Conservation (phyloP, 108 stramenopile species). For the Skeletonema marinoi region DNA sequence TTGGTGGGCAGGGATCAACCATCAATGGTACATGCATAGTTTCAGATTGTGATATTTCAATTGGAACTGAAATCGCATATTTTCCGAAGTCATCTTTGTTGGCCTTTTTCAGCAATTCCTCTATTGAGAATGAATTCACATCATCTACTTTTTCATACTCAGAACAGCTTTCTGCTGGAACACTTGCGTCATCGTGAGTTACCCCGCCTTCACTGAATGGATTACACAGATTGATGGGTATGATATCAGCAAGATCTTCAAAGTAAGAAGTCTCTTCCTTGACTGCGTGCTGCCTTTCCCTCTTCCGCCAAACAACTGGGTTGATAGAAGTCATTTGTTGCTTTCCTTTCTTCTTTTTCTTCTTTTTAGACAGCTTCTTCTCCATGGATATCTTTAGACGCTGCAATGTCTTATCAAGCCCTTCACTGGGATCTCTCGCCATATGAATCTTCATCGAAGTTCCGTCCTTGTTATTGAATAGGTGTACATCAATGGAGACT, state of each 20-base stretch:
- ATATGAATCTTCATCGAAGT: constrained; percentile 26
- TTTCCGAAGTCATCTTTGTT: background rate
- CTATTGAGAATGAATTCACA: constrained; percentile 7
- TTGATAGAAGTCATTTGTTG: background rate
- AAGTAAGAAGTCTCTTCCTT: background rate
- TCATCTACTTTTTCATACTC: constrained; percentile 14
- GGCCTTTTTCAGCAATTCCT: constrained; percentile 19
- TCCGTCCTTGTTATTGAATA: background rate
- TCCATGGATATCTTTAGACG: constrained; percentile 34
- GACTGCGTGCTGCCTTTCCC: background rate
- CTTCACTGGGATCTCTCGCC: constrained; percentile 37
- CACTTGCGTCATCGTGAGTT: background rate
- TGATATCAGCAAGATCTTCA: background rate
- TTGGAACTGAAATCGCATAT: constrained; percentile 24
- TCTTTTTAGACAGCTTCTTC: constrained; percentile 29
- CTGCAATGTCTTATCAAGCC: constrained; percentile 11
- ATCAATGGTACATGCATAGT: constrained; percentile 24
- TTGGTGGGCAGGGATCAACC: constrained; percentile 60
- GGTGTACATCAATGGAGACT: background rate
- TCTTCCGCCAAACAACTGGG: background rate
- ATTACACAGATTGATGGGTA: constrained; percentile 14
- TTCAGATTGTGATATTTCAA: background rate
- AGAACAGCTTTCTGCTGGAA: background rate
- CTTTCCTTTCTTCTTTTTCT: constrained; percentile 1
- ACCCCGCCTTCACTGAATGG: background rate